Base-by-base conservation (phyloP, 108 stramenopile species). In the Skeletonema grethae region DNA sequence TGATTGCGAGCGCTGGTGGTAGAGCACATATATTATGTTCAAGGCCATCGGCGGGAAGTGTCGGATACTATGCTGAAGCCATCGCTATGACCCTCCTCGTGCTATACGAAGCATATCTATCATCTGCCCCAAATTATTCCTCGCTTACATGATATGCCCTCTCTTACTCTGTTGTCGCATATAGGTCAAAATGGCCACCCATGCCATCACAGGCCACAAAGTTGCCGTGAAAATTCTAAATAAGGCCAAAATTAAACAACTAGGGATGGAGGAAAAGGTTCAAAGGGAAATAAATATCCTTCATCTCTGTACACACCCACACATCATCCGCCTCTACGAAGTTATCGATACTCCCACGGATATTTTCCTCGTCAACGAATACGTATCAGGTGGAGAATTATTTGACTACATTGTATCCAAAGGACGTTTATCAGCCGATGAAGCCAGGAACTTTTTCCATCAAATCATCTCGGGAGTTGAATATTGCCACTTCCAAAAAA, bases 151-250 rank as follows among this genome's bases (percentile, higher is more conserved):
- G 6, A 32, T 13, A 11, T 46, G 22, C 43, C 30, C 12, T 31
- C n/a, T 10, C 50, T 18, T 30, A 10, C 41, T 34, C 22, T 29
- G 13, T 29, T 22, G 15, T 68, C 22, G 30, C 65, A 28, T 63
- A 90, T 63, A 90, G 89, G 95, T 96, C 16, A 94, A 94, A 91
- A 87, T 99, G 39, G 99, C 97, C 18, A 96, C 97, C 10, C 99
- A 99, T 84, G 92, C 93, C 35, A 87, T 97, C 67, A 99, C 99
- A n/a, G 97, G 97, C 18, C 97, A 98, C 78, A 96, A 94, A 64
- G 95, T 99, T n/a, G 99, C 99, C n/a, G 95, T 99, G 20, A 99
- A 99, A 82, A 99, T 99, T 63, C 82, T 99, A 31, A 99, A 99
- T 87, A 96, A 97, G 77, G 93, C 91, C 69, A 98, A 98, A 76